Conservation (phyloP, 2,329 filamentous ascomycete species). For the Intubia oerlemansii region DNA sequence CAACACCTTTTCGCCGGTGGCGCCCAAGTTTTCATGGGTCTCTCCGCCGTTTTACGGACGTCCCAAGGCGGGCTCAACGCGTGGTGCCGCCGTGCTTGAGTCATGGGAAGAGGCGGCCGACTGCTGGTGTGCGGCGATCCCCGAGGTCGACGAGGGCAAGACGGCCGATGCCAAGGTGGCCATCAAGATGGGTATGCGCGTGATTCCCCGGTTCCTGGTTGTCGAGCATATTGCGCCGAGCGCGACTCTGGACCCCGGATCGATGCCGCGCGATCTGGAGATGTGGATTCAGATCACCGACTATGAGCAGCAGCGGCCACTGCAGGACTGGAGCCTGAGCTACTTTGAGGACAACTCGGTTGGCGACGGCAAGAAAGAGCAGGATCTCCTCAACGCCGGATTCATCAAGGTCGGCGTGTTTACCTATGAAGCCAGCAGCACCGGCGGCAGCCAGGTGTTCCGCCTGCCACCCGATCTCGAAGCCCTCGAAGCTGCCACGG, state of each 20-base stretch:
- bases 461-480: constrained; percentile 26
- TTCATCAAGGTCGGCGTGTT: constrained; percentile 39
- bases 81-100: constrained; percentile 29
- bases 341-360: constrained; percentile 13
- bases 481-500: constrained; percentile 24
- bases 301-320: constrained; percentile 15
- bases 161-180: not conserved
- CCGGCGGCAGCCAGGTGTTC: constrained; percentile 22
- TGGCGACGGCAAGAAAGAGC: constrained; percentile 11
- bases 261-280: constrained; percentile 48
- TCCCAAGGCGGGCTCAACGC: constrained; percentile 2
- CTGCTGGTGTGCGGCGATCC: constrained; percentile 57
- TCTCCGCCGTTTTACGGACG: not conserved
- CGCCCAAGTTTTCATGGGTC: constrained; percentile 6
- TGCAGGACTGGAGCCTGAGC: constrained; percentile 19
- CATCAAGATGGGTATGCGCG: constrained; percentile 24
- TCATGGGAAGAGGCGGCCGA: constrained; percentile 64
- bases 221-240: constrained; percentile 48
- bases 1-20: constrained; percentile 20
- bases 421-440: constrained; percentile 21
- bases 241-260: constrained; percentile 37
- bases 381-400: constrained; percentile 14
- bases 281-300: constrained; percentile 42
- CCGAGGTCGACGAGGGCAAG: not conserved
- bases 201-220: constrained; percentile 48